A percentile compares a stretch with the other conserved stretches of the same genome.
phyloP scores from a whole-genome alignment of 768 basidiomycete species.

The Tricholoma sp. region DNA sequence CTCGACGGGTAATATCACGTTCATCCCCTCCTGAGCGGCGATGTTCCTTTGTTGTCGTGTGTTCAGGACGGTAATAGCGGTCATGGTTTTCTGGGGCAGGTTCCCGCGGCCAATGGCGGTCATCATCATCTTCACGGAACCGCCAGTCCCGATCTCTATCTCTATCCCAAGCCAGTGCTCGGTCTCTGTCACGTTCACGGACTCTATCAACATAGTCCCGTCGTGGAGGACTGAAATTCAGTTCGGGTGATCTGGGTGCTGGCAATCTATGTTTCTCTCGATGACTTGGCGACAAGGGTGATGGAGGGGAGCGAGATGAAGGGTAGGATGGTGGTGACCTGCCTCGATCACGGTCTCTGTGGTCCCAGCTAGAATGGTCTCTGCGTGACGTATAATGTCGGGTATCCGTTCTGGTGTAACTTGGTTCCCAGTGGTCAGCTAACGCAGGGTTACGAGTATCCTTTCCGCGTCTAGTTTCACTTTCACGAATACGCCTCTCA shows the following conservation, averaged over 20 bases:
- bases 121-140: constrained; percentile 18
- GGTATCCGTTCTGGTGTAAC: constrained; percentile 15
- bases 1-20: constrained; percentile 32
- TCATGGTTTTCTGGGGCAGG: constrained; percentile 13
- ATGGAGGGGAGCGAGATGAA: constrained; percentile 30
- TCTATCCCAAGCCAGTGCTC: constrained; percentile 19
- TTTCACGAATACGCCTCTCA: constrained; percentile 35
- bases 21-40: constrained; percentile 22
- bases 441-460: constrained; percentile 1
- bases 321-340: constrained; percentile 21
- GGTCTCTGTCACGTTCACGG: constrained; percentile 29
- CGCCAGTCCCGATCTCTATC: constrained; percentile 26
- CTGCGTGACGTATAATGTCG: constrained; percentile 17
- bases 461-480: constrained; percentile 25
- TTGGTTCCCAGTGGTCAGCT: constrained; percentile 37
- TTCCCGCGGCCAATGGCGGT: constrained; percentile 16
- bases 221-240: constrained; percentile 34
- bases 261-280: constrained; percentile 36
- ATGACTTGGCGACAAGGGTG: constrained; percentile 32
- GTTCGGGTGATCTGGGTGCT: constrained; percentile 29
- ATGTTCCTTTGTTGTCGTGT: constrained; percentile 12
- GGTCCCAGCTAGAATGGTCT: constrained; percentile 22
- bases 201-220: constrained; percentile 28
- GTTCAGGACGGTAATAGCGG: constrained; percentile 24
- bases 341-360: constrained; percentile 23